These are phyloP conservation scores for Rosellinia necatrix DNA, from an alignment of 2,329 filamentous ascomycete species.

Conservation along the genomic window DNA sequence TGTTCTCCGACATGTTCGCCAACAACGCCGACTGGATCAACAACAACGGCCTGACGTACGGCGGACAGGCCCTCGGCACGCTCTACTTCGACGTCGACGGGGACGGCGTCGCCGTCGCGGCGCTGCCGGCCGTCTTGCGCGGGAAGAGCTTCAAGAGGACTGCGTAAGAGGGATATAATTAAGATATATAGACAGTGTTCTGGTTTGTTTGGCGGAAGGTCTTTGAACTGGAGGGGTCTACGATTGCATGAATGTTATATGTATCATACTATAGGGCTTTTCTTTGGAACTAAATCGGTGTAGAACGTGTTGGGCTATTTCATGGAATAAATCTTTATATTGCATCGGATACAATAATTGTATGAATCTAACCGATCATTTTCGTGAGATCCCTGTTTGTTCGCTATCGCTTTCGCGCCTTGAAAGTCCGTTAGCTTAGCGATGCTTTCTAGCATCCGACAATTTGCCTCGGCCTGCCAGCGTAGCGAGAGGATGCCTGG, in stretches of 20 bases:
- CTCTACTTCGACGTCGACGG: slow-evolving; percentile 31
- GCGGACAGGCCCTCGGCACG: slow-evolving; percentile 27
- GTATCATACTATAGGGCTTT: background rate
- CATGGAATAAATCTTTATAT: too few species aligned
- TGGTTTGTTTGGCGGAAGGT: background rate
- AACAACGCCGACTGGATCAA: slow-evolving; percentile 28
- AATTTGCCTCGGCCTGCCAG: too few species aligned
- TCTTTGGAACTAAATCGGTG: too few species aligned
- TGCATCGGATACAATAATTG: too few species aligned
- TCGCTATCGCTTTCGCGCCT: too few species aligned
- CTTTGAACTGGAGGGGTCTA: background rate
- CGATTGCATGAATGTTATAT: background rate
- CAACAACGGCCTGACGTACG: slow-evolving; percentile 27
- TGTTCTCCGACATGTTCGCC: slow-evolving; percentile 30
- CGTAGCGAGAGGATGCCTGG: too few species aligned
- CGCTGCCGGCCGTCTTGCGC: slow-evolving; percentile 17
- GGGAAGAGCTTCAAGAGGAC: slow-evolving; percentile 16
- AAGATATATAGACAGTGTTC: background rate
- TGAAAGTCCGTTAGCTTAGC: too few species aligned
- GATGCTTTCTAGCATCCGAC: too few species aligned
- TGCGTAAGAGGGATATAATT: background rate
- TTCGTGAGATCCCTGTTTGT: too few species aligned
- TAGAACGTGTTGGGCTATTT: too few species aligned
- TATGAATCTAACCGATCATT: too few species aligned
- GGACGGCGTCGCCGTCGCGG: slow-evolving; percentile 28